Conservation (phyloP, 108 stramenopile genomes). For the Cylindrotheca closterium region DNA sequence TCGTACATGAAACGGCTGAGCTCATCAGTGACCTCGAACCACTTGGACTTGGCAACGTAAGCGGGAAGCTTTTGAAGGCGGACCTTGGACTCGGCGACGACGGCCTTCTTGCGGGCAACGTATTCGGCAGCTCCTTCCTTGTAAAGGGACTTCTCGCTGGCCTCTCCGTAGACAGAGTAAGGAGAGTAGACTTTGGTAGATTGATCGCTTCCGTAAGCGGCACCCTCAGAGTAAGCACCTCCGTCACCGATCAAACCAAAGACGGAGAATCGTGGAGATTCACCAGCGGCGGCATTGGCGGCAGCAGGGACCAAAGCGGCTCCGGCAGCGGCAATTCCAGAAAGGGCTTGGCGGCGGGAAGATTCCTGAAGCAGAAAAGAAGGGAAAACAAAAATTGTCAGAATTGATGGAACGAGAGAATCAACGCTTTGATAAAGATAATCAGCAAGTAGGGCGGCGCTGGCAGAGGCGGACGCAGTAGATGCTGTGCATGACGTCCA, state of each 20-base stretch:
- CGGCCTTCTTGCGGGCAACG: constrained; percentile 76
- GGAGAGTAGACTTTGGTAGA: constrained; percentile 63
- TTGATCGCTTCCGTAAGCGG: constrained; percentile 86
- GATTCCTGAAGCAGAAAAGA: constrained; percentile 27
- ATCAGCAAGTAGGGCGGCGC: too few relatives aligned
- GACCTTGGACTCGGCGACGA: constrained; percentile 71
- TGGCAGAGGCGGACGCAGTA: too few relatives aligned
- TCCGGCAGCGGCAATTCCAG: constrained; percentile 72
- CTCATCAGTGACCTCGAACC: constrained; percentile 85
- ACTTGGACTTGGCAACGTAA: constrained; percentile 79
- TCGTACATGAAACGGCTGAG: constrained; percentile 91
- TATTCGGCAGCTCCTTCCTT: constrained; percentile 43
- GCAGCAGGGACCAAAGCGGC: constrained; percentile 73
- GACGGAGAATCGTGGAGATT: constrained; percentile 88
- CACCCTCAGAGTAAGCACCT: constrained; percentile 81
- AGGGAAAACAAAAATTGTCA: neutral
- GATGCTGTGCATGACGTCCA: too few relatives aligned
- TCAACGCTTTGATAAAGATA: too few relatives aligned
- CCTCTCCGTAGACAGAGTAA: constrained; percentile 79
- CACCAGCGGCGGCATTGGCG: constrained; percentile 84
- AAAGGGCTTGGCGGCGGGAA: constrained; percentile 74
- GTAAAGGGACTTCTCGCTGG: constrained; percentile 51
- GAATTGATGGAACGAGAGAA: too few relatives aligned
- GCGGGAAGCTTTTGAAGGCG: constrained; percentile 65
- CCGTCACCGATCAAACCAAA: constrained; percentile 89